Base-by-base conservation (phyloP, 179 eudicot genomes). In the Corrigiola litoralis region DNA sequence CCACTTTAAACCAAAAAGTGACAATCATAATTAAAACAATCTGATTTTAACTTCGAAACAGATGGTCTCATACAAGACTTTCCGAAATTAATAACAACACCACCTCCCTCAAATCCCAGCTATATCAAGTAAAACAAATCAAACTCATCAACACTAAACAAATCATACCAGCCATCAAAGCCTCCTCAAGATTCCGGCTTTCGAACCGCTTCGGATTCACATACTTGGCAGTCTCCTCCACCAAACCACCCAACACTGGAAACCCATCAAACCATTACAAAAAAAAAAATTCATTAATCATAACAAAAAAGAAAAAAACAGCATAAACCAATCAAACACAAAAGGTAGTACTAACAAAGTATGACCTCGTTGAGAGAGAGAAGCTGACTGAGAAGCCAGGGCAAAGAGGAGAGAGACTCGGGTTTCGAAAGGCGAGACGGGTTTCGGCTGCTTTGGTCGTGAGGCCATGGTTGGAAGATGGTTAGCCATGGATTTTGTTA, bases 161-260 rank as follows among this genome's bases (percentile, higher is more conserved):
- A n/a, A n/a, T n/a, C n/a, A 25, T 74, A 92, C 99, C 96, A 23
- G 91, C 58, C 97, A 94, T 94, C 54, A 94, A 74, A 69, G 94
- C 94, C 81, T 90, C 88, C 69, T 94, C 97, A 21, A 94, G 79
- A 72, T 69, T 94, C 47, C 71, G 84, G 72, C 81, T 68, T 68
- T 88, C 88, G 9, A 84, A 86, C 59, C 77, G 81, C 75, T 75
- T 76, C n/a, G 97, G 95, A 68, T 80, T 66, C 46, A 83, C 76
- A 51, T 94, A 90, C 57, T 79, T 90, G n/a, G 78, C 75, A 16
- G 92, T 81, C 71, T 94, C 99, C 11, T 71, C 47, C 4, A 75
- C 79, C 75, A 94, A 76, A 67, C 90, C 91, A 67, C 75, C 69
- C 76, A 90, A 61, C 71, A 86, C 95, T 92, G 62, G 66, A 74